A percentile compares a stretch with the other conserved stretches of the same genome.
Evolutionary conservation across 2,329 filamentous ascomycete species (phyloP).

Genomic region (Fusarium graminum): DNA sequence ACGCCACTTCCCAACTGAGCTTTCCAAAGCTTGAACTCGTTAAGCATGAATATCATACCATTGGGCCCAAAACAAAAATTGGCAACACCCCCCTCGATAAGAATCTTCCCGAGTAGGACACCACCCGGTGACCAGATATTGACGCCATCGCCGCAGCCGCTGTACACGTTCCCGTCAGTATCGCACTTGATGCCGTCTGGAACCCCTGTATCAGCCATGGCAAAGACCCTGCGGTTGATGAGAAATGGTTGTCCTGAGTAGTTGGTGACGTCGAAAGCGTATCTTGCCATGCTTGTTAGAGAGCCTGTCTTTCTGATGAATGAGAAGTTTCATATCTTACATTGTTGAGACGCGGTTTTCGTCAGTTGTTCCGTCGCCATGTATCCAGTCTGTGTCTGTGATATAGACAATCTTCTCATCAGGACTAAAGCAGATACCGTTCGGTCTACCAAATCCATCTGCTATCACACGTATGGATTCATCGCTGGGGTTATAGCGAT

Average conservation of each 20-base stretch:
- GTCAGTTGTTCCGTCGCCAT: constrained; percentile 53
- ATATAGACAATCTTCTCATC: constrained; percentile 61
- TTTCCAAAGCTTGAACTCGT: constrained; percentile 60
- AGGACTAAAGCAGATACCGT: constrained; percentile 62
- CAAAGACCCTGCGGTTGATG: constrained; percentile 63
- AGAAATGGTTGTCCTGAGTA: constrained; percentile 56
- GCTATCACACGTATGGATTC: constrained; percentile 59
- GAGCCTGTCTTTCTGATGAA: rapidly evolving
- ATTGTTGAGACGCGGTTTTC: constrained; percentile 44
- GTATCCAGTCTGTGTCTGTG: constrained; percentile 57
- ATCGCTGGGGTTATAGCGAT: constrained; percentile 59
- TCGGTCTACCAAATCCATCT: constrained; percentile 62
- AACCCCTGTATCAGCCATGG: constrained; percentile 61
- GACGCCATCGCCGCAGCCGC: constrained; percentile 63
- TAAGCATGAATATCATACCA: constrained; percentile 61
- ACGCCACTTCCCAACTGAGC: constrained; percentile 40
- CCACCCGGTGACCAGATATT: constrained; percentile 63
- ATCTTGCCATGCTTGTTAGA: constrained; percentile 38
- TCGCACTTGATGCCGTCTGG: constrained; percentile 65
- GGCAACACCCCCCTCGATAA: constrained; percentile 57
- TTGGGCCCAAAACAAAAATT: constrained; percentile 63
- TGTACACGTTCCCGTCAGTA: constrained; percentile 62
- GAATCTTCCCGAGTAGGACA: constrained; percentile 60
- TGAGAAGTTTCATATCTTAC: constrained; percentile 29
- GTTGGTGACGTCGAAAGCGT: constrained; percentile 53